phyloP scores from a whole-genome alignment of 768 basidiomycete species.

The Mycena amicta region DNA sequence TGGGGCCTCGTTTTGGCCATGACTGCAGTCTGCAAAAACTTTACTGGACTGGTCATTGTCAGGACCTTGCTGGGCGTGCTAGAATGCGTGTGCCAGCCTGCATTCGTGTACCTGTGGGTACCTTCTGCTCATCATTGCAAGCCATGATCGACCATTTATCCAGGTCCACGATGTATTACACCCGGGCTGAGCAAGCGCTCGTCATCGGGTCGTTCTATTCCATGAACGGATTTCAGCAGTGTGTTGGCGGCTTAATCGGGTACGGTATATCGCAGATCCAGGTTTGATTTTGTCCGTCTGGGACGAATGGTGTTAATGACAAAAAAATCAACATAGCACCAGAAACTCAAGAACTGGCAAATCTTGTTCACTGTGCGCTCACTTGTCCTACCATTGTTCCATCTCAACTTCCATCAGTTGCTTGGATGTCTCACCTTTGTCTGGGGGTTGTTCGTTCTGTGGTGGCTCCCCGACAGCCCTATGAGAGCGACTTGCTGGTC shows the following conservation, averaged over 20 bases:
- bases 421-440: constrained; percentile 47
- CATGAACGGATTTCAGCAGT: constrained; percentile 52
- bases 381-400: background rate
- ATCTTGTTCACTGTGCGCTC: constrained; percentile 41
- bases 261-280: constrained; percentile 52
- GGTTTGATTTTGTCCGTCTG: no score
- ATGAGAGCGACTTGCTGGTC: constrained; percentile 52
- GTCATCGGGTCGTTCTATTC: constrained; percentile 48
- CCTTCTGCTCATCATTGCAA: no score
- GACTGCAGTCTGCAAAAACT: constrained; percentile 50
- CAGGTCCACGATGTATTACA: constrained; percentile 56
- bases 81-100: constrained; percentile 51
- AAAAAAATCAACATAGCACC: no score
- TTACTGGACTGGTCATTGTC: constrained; percentile 46
- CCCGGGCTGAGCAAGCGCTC: constrained; percentile 50
- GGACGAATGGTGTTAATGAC: no score
- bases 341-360: constrained; percentile 52
- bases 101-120: constrained; percentile 46
- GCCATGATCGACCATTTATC: no score
- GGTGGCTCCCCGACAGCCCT: constrained; percentile 54
- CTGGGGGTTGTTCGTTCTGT: constrained; percentile 51
- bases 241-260: constrained; percentile 43
- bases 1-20: constrained; percentile 53
- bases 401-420: constrained; percentile 32
- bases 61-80: constrained; percentile 51